These are phyloP conservation scores for Pelargonium myrrhifolium DNA, from an alignment of 441 rosid species.

Conservation along the genomic window DNA sequence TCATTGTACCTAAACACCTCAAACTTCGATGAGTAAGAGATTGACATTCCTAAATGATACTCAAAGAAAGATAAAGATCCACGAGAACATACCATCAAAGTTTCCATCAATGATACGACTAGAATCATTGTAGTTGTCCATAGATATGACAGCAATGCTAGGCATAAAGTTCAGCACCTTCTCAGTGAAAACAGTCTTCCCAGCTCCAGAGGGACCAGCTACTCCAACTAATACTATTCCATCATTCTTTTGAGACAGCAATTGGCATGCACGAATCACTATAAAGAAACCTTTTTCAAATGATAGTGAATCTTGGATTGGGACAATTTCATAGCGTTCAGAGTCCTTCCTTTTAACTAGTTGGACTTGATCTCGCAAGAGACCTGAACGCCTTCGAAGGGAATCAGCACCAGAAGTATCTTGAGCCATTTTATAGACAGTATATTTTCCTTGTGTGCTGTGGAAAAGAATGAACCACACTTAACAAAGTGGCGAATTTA, in stretches of 20 bases:
- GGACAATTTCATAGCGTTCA: conserved; percentile 56
- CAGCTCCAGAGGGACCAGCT: conserved; percentile 99
- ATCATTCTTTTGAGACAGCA: conserved; percentile 75
- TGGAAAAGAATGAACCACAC: neutral
- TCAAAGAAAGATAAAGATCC: conserved; percentile 7
- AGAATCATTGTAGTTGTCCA: conserved; percentile 92
- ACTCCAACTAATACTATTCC: conserved; percentile 79
- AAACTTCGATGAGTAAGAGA: neutral
- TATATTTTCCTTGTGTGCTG: neutral
- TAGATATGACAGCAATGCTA: conserved; percentile 79
- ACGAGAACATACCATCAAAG: conserved; percentile 63
- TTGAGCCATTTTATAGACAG: conserved; percentile 35
- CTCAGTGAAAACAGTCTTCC: conserved; percentile 88
- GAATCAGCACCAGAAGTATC: conserved; percentile 47
- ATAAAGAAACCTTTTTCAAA: conserved; percentile 92
- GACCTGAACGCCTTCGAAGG: conserved; percentile 41
- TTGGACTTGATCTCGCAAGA: conserved; percentile 81
- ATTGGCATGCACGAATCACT: conserved; percentile 83
- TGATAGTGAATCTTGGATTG: conserved; percentile 63
- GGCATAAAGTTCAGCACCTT: conserved; percentile 83
- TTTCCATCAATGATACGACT: conserved; percentile 92
- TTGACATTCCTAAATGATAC: neutral
- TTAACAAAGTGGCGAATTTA: neutral
- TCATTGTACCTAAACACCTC: neutral
- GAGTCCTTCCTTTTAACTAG: conserved; percentile 63